phyloP scores from a whole-genome alignment of 768 basidiomycete species.

The Macrolepiota dolichaula region DNA sequence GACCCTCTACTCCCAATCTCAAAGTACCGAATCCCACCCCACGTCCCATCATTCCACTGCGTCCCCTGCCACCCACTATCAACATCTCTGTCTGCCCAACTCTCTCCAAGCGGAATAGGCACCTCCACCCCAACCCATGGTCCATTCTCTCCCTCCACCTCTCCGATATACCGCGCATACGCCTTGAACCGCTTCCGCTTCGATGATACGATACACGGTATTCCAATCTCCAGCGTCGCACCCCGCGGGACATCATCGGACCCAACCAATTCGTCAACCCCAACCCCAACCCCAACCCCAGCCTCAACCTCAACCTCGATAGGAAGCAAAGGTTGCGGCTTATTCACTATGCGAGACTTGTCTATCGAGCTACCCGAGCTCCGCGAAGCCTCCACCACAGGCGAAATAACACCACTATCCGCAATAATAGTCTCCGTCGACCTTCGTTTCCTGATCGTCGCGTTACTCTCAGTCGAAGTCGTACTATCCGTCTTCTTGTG shows the following conservation, averaged over 20 bases:
- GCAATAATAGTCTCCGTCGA: slow-evolving; percentile 47
- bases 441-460: slow-evolving; percentile 36
- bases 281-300: too few species aligned
- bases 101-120: slow-evolving; percentile 51
- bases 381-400: slow-evolving; percentile 7
- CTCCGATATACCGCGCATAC: slow-evolving; percentile 84
- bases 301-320: too few species aligned
- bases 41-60: slow-evolving; percentile 84
- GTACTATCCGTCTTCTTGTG: slow-evolving; percentile 46
- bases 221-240: slow-evolving; percentile 79
- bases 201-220: slow-evolving; percentile 86
- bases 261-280: background rate
- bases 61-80: slow-evolving; percentile 34
- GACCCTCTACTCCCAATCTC: slow-evolving; percentile 55
- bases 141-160: slow-evolving; percentile 76
- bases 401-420: slow-evolving; percentile 19
- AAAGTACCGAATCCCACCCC: slow-evolving; percentile 82
- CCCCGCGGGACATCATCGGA: slow-evolving; percentile 42
- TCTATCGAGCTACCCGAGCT: slow-evolving; percentile 3
- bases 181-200: slow-evolving; percentile 84
- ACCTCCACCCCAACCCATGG: slow-evolving; percentile 94
- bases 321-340: slow-evolving; percentile 12
- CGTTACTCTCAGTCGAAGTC: slow-evolving; percentile 37
- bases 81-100: slow-evolving; percentile 40
- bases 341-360: slow-evolving; percentile 3